Evolutionary conservation across 2,329 filamentous ascomycete genomes (phyloP).

Genomic region (Fusarium sulawesiense): DNA sequence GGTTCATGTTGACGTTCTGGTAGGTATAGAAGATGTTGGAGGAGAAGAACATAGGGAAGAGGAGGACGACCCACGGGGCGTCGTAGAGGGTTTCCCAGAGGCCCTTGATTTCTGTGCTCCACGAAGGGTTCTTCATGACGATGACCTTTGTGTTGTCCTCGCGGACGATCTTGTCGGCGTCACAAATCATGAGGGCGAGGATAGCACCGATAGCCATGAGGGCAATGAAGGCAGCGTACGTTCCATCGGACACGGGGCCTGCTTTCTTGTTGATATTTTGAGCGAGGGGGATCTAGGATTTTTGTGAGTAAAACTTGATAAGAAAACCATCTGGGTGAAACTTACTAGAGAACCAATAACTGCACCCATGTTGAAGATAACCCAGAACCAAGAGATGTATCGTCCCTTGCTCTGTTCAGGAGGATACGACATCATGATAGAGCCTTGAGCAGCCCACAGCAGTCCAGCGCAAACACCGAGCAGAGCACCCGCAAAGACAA

Average conservation of each 20-base stretch:
- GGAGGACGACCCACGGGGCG: constrained; percentile 46
- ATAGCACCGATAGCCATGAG: constrained; percentile 63
- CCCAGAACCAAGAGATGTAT: constrained; percentile 93
- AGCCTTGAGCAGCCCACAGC: constrained; percentile 84
- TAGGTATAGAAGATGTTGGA: constrained; percentile 69
- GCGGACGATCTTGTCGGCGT: constrained; percentile 55
- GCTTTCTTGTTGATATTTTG: constrained; percentile 72
- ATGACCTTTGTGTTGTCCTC: constrained; percentile 54
- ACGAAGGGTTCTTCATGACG: constrained; percentile 52
- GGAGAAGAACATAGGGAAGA: constrained; percentile 66
- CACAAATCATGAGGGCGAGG: constrained; percentile 60
- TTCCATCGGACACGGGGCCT: constrained; percentile 60
- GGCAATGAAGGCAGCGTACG: constrained; percentile 61
- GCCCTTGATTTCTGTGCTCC: constrained; percentile 50
- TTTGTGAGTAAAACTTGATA: constrained; percentile 5
- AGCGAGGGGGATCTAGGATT: constrained; percentile 71
- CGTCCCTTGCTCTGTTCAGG: constrained; percentile 83
- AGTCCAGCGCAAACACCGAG: constrained; percentile 83
- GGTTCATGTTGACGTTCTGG: constrained; percentile 67
- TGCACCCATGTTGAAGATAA: constrained; percentile 92
- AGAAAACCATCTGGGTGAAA: constrained; percentile 1
- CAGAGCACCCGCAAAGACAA: constrained; percentile 79
- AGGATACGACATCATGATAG: constrained; percentile 92
- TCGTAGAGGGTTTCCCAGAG: constrained; percentile 58
- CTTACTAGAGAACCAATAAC: constrained; percentile 80